Conservation (phyloP, 768 basidiomycete species). For the Tephrocybe sp. region DNA sequence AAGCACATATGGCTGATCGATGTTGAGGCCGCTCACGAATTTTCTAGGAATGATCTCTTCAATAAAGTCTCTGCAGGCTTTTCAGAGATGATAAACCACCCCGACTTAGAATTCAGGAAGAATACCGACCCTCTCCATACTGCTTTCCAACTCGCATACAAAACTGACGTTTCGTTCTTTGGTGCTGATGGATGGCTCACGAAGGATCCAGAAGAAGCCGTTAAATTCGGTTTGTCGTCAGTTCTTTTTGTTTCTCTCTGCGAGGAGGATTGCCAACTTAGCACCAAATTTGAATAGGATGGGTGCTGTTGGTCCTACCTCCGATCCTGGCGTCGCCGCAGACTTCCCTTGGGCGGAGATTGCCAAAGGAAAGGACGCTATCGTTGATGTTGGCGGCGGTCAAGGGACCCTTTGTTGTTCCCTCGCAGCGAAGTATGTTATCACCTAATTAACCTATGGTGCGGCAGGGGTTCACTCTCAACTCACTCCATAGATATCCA, state of each 20-base stretch:
- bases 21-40: not conserved
- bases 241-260: not conserved
- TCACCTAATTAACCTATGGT: not conserved
- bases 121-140: slow-evolving; percentile 34
- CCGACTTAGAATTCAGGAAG: slow-evolving; percentile 30
- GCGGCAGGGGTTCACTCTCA: not conserved
- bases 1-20: not conserved
- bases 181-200: slow-evolving; percentile 35
- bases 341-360: slow-evolving; percentile 38
- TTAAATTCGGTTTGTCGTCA: slow-evolving; percentile 34
- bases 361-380: slow-evolving; percentile 32
- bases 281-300: slow-evolving; percentile 23
- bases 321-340: slow-evolving; percentile 35
- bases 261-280: not conserved
- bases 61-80: slow-evolving; percentile 31
- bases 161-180: slow-evolving; percentile 34
- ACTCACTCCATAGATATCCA: slow-evolving; percentile 31
- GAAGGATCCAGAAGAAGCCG: slow-evolving; percentile 34
- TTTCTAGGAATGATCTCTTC: slow-evolving; percentile 31
- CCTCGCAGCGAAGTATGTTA: slow-evolving; percentile 31
- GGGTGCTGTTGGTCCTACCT: slow-evolving; percentile 36
- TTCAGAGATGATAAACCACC: slow-evolving; percentile 33
- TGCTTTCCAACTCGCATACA: slow-evolving; percentile 35
- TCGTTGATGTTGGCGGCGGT: slow-evolving; percentile 40
- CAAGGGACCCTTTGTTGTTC: slow-evolving; percentile 38